Conservation (phyloP, 169 alveolate genomes). For the Plasmodium yoelii region DNA sequence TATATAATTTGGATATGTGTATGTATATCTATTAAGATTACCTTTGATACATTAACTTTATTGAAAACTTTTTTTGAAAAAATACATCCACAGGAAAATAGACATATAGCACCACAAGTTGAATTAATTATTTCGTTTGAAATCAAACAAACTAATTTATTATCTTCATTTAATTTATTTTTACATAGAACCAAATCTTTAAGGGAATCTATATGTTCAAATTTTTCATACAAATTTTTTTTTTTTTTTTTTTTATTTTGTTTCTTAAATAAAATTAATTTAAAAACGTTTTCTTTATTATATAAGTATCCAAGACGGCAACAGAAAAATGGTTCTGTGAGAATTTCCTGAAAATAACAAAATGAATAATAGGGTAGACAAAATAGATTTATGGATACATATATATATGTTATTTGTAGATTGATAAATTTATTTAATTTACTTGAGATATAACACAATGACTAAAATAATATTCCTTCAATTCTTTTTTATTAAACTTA, state of each 20-base stretch:
- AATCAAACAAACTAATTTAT: constrained; percentile 45
- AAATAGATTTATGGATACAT: not conserved
- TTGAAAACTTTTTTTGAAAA: constrained; percentile 67
- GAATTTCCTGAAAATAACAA: constrained; percentile 24
- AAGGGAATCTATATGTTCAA: constrained; percentile 58
- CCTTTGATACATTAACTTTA: constrained; percentile 17
- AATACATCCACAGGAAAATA: constrained; percentile 68
- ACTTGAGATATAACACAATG: constrained; percentile 71
- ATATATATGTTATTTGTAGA: not conserved
- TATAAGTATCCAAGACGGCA: constrained; percentile 65
- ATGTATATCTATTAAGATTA: not conserved
- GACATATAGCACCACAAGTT: constrained; percentile 51
- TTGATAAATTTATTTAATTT: not conserved
- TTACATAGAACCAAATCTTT: constrained; percentile 58
- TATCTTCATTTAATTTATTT: constrained; percentile 60
- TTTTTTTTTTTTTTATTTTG: constrained; percentile 63
- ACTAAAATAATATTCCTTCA: constrained; percentile 47
- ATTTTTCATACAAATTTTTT: constrained; percentile 34
- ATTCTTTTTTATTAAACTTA: constrained; percentile 31
- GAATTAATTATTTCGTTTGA: constrained; percentile 73
- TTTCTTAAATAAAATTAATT: constrained; percentile 26
- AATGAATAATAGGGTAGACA: not conserved
- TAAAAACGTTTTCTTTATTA: constrained; percentile 42
- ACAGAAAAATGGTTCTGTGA: constrained; percentile 66
- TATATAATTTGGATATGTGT: not conserved